Conservation (phyloP, 768 basidiomycete species). For the Rhodotorula diobovata region DNA sequence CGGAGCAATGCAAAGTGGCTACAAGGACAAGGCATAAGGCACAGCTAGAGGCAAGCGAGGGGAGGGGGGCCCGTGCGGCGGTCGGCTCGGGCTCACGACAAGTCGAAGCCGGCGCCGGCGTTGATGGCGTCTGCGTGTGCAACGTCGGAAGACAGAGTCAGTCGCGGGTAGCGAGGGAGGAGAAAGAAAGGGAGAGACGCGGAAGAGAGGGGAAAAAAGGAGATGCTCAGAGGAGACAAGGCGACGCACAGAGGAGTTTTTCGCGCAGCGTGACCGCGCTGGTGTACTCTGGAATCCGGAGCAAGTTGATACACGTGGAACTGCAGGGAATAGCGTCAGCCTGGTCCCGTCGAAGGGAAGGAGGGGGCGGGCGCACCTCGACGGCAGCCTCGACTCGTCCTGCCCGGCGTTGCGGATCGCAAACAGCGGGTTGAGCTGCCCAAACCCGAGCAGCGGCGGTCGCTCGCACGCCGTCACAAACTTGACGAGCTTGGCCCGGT, state of each 20-base stretch:
- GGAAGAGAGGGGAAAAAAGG: neutral
- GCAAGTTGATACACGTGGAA: constrained; percentile 84
- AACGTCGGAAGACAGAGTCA: neutral
- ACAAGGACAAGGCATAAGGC: neutral
- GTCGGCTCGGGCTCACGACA: constrained; percentile 61
- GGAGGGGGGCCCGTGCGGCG: neutral
- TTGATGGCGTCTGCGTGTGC: constrained; percentile 55
- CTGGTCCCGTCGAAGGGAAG: neutral
- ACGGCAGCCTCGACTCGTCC: constrained; percentile 54
- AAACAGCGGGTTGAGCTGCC: constrained; percentile 80
- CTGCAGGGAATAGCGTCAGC: constrained; percentile 54
- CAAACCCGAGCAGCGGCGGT: constrained; percentile 81
- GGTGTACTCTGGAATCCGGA: constrained; percentile 76
- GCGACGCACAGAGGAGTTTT: constrained; percentile 65
- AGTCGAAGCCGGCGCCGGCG: constrained; percentile 84
- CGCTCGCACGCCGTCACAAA: constrained; percentile 80
- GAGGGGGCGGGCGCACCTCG: constrained; percentile 16
- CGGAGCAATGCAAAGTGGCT: neutral
- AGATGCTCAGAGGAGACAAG: no score
- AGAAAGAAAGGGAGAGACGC: neutral
- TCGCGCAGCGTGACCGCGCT: constrained; percentile 61
- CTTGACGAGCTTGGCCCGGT: constrained; percentile 69
- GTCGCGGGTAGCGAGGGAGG: neutral
- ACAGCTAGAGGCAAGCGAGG: neutral
- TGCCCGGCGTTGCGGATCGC: constrained; percentile 74